Evolutionary conservation across 176 grass and related monocot genomes (phyloP), one percentile per base, ranked within the genome.

Genomic region (Canna indica): DNA sequence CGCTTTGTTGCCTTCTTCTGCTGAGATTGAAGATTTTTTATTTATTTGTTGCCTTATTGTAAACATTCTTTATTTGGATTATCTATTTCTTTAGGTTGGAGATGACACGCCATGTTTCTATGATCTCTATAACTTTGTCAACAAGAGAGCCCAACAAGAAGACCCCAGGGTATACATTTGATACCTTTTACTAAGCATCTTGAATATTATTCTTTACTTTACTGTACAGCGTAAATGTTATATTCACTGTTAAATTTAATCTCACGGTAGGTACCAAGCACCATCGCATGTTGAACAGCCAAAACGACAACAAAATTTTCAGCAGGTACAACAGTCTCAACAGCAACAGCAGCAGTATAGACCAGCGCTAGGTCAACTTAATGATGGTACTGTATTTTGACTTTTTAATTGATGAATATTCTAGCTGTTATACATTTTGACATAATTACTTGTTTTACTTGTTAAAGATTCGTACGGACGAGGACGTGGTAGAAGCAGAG

Each of bases 121-220:
- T 93, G 94, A 85, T 97, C 34, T 97, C 94, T 38, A 83, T 97
- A 85, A 92, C 86, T n/a, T 62, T 97, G 36, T 97, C 94, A 70
- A 82, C 81, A 15, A 83, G 80, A 71, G 89, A 97, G 75, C 79
- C 87, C 29, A 76, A 90, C 75, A 85, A 79, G 64, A 87, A 52
- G 57, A 87, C 94, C 20, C 77, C 82, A 16, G 94, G 94, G 94
- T 93, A 86, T 66, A 22, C 65, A 25, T 79, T 88, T 75, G 67
- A 46, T 64, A 30, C 28, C 4, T 62, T 58, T 73, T 39, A 3
- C 36, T 67, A 18, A 47, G 6, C 24, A 17, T 31, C 42, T 34
- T 13, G 50, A n/a, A 9, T 56, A 39, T 73, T 44, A 20, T 67
- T 71, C 25, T 75, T 25, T 72, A 58, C 48, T 8, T 59, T 24